Percentiles rank a stretch among this genome's conserved stretches.
phyloP scores from a whole-genome alignment of 2,329 filamentous ascomycete species.

The Alternaria postmessia region DNA sequence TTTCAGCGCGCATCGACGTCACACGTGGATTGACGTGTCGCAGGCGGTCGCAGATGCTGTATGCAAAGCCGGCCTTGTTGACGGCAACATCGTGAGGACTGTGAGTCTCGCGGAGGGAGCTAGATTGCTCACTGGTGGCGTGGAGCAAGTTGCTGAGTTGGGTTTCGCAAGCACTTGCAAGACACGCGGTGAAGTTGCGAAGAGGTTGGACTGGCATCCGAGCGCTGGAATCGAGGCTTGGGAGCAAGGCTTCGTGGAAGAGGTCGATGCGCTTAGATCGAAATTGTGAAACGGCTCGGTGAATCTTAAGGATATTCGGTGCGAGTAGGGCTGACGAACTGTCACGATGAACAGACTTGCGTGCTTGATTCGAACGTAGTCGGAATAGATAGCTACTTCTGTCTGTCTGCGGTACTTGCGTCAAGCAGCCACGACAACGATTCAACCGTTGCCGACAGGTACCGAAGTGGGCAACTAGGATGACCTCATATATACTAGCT shows the following conservation, averaged over 20 bases:
- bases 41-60: conserved; percentile 1
- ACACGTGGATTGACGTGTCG: conserved; percentile 1
- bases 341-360: not conserved
- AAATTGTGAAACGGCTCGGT: conserved; percentile 4
- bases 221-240: conserved; percentile 1
- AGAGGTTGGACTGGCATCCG: not conserved
- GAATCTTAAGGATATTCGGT: not conserved
- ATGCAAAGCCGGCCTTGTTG: conserved; percentile 1
- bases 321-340: not conserved
- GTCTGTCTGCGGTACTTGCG: not conserved
- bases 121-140: not conserved
- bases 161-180: conserved; percentile 2
- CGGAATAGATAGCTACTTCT: not conserved
- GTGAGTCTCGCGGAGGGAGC: not conserved
- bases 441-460: not conserved
- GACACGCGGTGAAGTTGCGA: conserved; percentile 3
- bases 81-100: not conserved
- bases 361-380: not conserved
- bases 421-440: not conserved
- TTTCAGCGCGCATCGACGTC: conserved; percentile 6
- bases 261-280: not conserved
- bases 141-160: conserved; percentile 1
- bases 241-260: conserved; percentile 5
- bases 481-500: too few relatives aligned
- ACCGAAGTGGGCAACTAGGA: not conserved